These are phyloP conservation scores for Dichotomopilus funicola DNA, from an alignment of 2,329 filamentous ascomycete genomes.

Conservation along the genomic window DNA sequence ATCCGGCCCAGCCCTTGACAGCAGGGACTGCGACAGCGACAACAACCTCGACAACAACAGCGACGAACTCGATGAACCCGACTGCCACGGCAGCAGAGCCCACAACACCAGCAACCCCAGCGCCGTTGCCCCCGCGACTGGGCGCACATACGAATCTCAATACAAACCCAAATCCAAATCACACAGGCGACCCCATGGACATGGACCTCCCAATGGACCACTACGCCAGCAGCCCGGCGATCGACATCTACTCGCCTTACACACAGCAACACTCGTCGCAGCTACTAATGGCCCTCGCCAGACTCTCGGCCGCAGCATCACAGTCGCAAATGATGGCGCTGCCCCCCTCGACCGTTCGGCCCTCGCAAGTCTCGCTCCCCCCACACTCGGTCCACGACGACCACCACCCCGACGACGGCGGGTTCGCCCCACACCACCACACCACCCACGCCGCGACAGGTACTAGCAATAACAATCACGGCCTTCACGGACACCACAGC, in stretches of 20 bases:
- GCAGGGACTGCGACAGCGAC: too few species aligned
- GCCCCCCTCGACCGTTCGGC: constrained; percentile 35
- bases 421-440: constrained; percentile 26
- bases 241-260: constrained; percentile 16
- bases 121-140: too few species aligned
- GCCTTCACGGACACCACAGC: too few species aligned
- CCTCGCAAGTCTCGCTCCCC: constrained; percentile 38
- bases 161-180: not conserved
- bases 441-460: constrained; percentile 31
- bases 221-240: constrained; percentile 7
- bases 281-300: constrained; percentile 39
- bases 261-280: constrained; percentile 23
- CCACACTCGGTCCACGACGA: constrained; percentile 31
- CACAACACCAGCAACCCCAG: too few species aligned
- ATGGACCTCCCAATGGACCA: constrained; percentile 6
- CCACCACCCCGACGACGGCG: constrained; percentile 19
- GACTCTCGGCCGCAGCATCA: constrained; percentile 16
- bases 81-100: too few species aligned
- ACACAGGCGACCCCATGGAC: constrained; percentile 6
- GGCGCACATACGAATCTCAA: too few species aligned
- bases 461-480: too few species aligned
- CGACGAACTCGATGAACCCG: too few species aligned
- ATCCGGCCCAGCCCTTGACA: too few species aligned
- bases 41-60: too few species aligned
- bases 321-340: constrained; percentile 7